Evolutionary conservation across 768 basidiomycete species (phyloP), one percentile per base, ranked within the genome.

Genomic region (Suillus subluteus): DNA sequence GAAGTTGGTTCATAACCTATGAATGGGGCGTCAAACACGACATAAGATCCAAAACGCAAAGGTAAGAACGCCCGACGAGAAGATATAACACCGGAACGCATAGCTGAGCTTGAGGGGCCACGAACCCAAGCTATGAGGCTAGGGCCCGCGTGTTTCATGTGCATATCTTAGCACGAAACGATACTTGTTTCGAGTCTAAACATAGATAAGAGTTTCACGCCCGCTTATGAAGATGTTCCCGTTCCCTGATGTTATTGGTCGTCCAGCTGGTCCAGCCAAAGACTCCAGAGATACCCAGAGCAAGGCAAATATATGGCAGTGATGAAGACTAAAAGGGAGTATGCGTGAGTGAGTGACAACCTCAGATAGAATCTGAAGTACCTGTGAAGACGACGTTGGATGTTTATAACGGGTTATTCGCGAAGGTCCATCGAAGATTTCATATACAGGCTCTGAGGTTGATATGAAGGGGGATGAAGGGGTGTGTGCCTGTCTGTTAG

Each of bases 401-500:
- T 71, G 69, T 66, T 32, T 68, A 40, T 71, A 71, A 44, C 67
- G 71, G 23, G 50, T 68, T 50, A 72, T 68, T 37, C 79, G 76
- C 6, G 84, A 83, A 21, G 85, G 85, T 3, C 84, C 84, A 35
- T 84, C 83, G 66, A 85, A 86, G 18, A 82, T 62, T 69, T 80
- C 74, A 35, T 76, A 71, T 30, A 80, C 65, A 18, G 76, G 74
- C 43, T 80, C 77, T 26, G 80, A 74, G 15, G 75, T 70, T 41
- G 73, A 67, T 6, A 44, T 44, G n/a, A 73, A 68, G 1, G 67
- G 64, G 48, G 66, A 21, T 62, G 59, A 48, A 66, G 62, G 54
- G 63, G 62, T 23, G 70, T 58, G n/a, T 66, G 67, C 54, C 66
- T 40, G 43, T 38, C 48, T 23, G 55, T 63, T 68, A 15, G 40